phyloP scores from a whole-genome alignment of 2,329 filamentous ascomycete species.

The Colletotrichum plurivorum region DNA sequence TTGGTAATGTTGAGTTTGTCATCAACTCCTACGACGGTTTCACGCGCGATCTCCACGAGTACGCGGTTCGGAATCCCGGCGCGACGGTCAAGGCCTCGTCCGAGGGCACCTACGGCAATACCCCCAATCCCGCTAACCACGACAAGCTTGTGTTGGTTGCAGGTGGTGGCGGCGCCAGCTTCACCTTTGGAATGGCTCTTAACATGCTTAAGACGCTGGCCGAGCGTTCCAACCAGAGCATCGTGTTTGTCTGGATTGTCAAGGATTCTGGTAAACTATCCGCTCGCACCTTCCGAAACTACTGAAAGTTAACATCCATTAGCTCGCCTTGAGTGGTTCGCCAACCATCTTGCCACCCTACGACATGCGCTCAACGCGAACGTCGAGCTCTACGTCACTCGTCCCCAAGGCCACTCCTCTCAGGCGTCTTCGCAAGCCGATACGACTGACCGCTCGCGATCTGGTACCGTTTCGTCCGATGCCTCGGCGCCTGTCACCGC shows the following conservation, averaged over 20 bases:
- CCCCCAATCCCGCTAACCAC: slow-evolving; percentile 57
- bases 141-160: slow-evolving; percentile 45
- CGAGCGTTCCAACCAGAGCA: slow-evolving; percentile 42
- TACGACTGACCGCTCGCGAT: slow-evolving; percentile 20
- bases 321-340: slow-evolving; percentile 57
- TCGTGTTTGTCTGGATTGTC: slow-evolving; percentile 59
- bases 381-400: slow-evolving; percentile 54
- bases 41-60: slow-evolving; percentile 63
- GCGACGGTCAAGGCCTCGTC: slow-evolving; percentile 60
- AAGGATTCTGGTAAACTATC: slow-evolving; percentile 51
- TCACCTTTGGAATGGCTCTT: slow-evolving; percentile 60
- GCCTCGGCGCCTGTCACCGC: slow-evolving; percentile 19
- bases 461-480: slow-evolving; percentile 21
- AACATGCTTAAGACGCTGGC: slow-evolving; percentile 50
- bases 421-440: background rate
- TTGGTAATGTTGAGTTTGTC: slow-evolving; percentile 66
- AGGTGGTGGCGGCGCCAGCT: slow-evolving; percentile 71
- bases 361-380: slow-evolving; percentile 48
- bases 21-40: slow-evolving; percentile 71
- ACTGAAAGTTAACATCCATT: slow-evolving; percentile 23
- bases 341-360: slow-evolving; percentile 51
- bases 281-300: background rate
- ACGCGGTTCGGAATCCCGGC: slow-evolving; percentile 60
- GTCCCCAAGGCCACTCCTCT: slow-evolving; percentile 2
- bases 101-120: slow-evolving; percentile 68